Conservation (phyloP, 2,329 filamentous ascomycete species). For the Penicillium freii region DNA sequence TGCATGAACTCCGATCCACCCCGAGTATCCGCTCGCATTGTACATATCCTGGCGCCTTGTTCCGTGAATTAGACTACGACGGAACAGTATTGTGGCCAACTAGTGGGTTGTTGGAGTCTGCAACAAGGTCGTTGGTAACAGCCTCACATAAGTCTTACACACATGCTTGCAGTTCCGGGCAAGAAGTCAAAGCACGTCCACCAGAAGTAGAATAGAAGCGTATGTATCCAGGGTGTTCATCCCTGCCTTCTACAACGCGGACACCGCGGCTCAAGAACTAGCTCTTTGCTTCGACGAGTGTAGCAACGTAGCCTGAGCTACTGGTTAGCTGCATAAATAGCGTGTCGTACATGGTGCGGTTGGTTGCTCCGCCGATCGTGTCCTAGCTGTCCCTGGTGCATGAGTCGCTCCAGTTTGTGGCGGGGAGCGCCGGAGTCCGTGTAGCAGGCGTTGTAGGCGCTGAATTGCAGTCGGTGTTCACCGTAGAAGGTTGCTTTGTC, state of each 20-base stretch:
- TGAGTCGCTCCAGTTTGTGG: background rate
- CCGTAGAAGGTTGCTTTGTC: background rate
- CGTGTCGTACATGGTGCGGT: background rate
- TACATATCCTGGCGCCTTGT: background rate
- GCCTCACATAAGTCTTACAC: background rate
- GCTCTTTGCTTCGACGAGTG: background rate
- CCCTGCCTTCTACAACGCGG: background rate
- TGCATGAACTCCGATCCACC: background rate
- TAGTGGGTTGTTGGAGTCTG: background rate
- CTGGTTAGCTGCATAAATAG: background rate
- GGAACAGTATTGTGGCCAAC: background rate
- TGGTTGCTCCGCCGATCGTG: background rate
- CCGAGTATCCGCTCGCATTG: background rate
- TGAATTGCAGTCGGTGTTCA: background rate
- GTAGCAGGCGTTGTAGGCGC: background rate
- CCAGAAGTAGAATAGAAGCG: background rate
- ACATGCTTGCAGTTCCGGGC: background rate
- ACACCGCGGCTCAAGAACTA: background rate
- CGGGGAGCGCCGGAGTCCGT: background rate
- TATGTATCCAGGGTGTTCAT: background rate
- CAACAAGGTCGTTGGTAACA: background rate
- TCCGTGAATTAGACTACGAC: background rate
- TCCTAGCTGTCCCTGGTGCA: background rate
- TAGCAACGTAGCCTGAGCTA: background rate
- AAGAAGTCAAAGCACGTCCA: background rate